These are phyloP conservation scores for Kokia cookei DNA, from an alignment of 441 rosid genomes.

Conservation along the genomic window DNA sequence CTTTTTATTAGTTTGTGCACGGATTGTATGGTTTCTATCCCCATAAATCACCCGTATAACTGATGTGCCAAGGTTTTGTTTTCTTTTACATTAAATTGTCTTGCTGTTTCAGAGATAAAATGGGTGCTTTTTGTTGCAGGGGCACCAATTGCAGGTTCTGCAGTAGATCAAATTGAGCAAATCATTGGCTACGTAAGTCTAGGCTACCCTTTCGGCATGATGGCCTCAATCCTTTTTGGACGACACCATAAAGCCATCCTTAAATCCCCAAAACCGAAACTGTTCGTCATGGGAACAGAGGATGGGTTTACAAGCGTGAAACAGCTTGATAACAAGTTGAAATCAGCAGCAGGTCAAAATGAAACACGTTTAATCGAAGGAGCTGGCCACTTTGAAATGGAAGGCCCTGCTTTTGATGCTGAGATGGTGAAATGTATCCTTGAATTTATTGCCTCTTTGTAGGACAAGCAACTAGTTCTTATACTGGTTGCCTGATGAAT, in stretches of 20 bases:
- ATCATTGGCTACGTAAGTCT: slow-evolving; percentile 81
- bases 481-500: background rate
- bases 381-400: slow-evolving; percentile 87
- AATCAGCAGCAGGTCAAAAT: slow-evolving; percentile 47
- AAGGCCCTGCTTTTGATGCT: slow-evolving; percentile 77
- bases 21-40: background rate
- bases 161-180: slow-evolving; percentile 66
- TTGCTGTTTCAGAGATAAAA: background rate
- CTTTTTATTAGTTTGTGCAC: background rate
- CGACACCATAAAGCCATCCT: slow-evolving; percentile 75
- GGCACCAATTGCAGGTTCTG: slow-evolving; percentile 91
- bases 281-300: slow-evolving; percentile 85
- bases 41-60: background rate
- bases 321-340: slow-evolving; percentile 80
- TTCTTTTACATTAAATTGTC: background rate
- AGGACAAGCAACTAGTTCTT: slow-evolving; percentile 8
- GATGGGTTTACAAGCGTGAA: slow-evolving; percentile 84
- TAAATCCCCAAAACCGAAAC: slow-evolving; percentile 69
- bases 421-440: slow-evolving; percentile 62
- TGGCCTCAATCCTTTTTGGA: slow-evolving; percentile 84
- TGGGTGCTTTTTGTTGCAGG: slow-evolving; percentile 34
- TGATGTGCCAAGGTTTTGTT: background rate
- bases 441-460: slow-evolving; percentile 52
- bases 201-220: slow-evolving; percentile 86
- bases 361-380: slow-evolving; percentile 77